Evolutionary conservation across 2,329 filamentous ascomycete species (phyloP).

Genomic region (Paecilomyces dactylethromorphus): DNA sequence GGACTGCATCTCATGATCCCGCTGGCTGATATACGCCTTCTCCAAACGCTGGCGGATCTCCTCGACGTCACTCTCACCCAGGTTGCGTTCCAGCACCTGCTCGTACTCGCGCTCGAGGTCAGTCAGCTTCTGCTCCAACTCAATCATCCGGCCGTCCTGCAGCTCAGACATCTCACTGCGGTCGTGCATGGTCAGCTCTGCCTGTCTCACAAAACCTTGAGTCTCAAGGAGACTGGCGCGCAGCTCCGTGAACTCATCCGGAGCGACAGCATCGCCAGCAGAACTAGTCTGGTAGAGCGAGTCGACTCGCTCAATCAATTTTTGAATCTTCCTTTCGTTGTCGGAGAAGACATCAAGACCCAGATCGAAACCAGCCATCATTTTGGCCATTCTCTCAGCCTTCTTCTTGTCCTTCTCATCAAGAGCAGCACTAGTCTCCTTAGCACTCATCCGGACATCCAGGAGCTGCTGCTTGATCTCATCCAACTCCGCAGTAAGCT

Average conservation of each 20-base stretch:
- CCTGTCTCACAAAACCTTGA: slow-evolving; percentile 86
- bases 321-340: slow-evolving; percentile 78
- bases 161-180: slow-evolving; percentile 57
- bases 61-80: slow-evolving; percentile 70
- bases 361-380: slow-evolving; percentile 98
- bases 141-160: slow-evolving; percentile 59
- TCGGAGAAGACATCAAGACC: slow-evolving; percentile 89
- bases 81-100: slow-evolving; percentile 69
- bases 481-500: slow-evolving; percentile 85
- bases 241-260: slow-evolving; percentile 73
- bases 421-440: slow-evolving; percentile 80
- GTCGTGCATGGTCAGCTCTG: slow-evolving; percentile 77
- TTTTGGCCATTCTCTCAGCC: slow-evolving; percentile 98
- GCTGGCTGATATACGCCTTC: slow-evolving; percentile 68
- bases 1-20: slow-evolving; percentile 65
- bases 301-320: slow-evolving; percentile 78
- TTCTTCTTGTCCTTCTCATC: slow-evolving; percentile 99
- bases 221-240: slow-evolving; percentile 76
- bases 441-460: slow-evolving; percentile 93
- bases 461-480: slow-evolving; percentile 94
- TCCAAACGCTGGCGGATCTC: slow-evolving; percentile 77
- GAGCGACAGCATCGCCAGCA: slow-evolving; percentile 69
- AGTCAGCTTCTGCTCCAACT: slow-evolving; percentile 70
- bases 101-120: slow-evolving; percentile 78
- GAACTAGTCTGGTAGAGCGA: slow-evolving; percentile 68